These are phyloP conservation scores for Pleoardoris graminearum DNA, from an alignment of 2,329 filamentous ascomycete genomes.

Conservation along the genomic window DNA sequence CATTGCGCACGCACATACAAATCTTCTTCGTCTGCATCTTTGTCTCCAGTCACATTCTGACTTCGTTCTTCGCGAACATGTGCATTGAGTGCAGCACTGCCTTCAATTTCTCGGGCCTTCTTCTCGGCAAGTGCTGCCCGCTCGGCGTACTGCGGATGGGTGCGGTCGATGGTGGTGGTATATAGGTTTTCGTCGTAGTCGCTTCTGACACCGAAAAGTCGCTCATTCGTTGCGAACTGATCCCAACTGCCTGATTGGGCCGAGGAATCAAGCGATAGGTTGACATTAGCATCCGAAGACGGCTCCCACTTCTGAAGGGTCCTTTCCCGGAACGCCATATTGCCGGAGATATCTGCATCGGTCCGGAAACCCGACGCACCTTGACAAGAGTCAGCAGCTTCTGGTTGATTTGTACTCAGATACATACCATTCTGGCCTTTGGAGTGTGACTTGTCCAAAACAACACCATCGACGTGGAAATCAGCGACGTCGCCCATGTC, in stretches of 20 bases:
- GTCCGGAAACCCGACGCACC: conserved; percentile 70
- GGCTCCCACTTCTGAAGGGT: conserved; percentile 82
- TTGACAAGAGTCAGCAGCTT: conserved; percentile 6
- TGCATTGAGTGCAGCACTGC: conserved; percentile 69
- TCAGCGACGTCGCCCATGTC: conserved; percentile 64
- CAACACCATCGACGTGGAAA: conserved; percentile 58
- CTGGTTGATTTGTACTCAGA: conserved; percentile 3
- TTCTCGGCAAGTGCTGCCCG: conserved; percentile 74
- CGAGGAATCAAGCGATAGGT: conserved; percentile 70
- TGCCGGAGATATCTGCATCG: conserved; percentile 83
- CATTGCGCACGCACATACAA: conserved; percentile 61
- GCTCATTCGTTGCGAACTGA: conserved; percentile 89
- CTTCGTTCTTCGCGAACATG: conserved; percentile 91
- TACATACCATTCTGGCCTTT: conserved; percentile 62
- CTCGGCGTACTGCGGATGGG: conserved; percentile 78
- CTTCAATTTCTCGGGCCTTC: conserved; percentile 88
- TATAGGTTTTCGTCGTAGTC: conserved; percentile 95
- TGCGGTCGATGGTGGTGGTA: conserved; percentile 86
- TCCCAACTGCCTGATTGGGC: conserved; percentile 67
- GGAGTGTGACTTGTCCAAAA: conserved; percentile 54
- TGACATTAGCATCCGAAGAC: conserved; percentile 61
- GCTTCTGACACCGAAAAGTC: conserved; percentile 82
- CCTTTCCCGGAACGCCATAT: conserved; percentile 69
- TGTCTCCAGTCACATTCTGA: conserved; percentile 65
- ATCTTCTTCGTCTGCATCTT: conserved; percentile 82